Evolutionary conservation across 495 filamentous ascomycete species (phyloP), one percentile per base, ranked within the genome.

Genomic region (Astrocystis sublimbata): DNA sequence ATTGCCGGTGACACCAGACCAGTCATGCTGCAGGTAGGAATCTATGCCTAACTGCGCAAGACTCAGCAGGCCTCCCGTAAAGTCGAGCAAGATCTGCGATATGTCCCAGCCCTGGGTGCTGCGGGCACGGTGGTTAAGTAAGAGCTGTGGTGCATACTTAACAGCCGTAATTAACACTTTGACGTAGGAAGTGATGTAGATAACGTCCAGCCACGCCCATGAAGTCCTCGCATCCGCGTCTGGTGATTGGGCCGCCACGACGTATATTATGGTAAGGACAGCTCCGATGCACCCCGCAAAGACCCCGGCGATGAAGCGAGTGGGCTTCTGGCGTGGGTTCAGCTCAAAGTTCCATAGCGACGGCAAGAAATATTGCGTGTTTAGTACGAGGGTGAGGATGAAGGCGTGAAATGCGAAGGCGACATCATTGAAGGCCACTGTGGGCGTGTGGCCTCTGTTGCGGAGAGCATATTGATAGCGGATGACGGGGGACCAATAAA

Each of bases 21-120:
- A 97, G 73, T 96, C 91, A 31, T 80, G 79, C 70, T 96, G 89
- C 9, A 96, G 73, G 61, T 88, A 90, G 21, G 89, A 91, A 75
- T 98, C 94, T 46, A 97, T 83, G 8, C 89, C 71, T 57, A 96
- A 79, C 73, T 98, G 94, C 2, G 82, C 73, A 33, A 98, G 81
- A 30, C 91, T 96, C n/a, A 97, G 73, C 4, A 93, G 66, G 13
- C 93, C 91, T 3, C 94, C 94, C 10, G 78, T 69, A 64, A 96
- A 77, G 68, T 98, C 94, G 15, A 98, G 77, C n/a, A 96, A 78
- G 58, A 94, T 92, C 72, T 92, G 89, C 43, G 75, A 67, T 60
- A 98, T 97, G 58, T 83, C 88, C 93, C 93, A 98, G 36, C 96
- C 94, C 30, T 79, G 75, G 2, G 94, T 98, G 36, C 90, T 93